Evolutionary conservation across 805 yeast species (phyloP).

Genomic region (Clavispora carvajalis): DNA sequence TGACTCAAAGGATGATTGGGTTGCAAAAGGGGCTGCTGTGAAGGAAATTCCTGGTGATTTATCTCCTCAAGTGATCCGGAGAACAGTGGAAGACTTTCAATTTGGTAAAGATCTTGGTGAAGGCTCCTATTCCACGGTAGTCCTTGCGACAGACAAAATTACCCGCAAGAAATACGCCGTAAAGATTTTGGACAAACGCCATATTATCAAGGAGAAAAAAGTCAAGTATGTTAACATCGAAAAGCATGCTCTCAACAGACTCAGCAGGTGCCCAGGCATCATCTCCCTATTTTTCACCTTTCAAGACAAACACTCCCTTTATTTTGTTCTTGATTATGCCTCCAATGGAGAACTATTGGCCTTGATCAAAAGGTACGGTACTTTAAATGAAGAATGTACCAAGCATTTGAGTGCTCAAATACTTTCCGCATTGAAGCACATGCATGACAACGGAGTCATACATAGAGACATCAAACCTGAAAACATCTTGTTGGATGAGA

Average conservation of each 20-base stretch:
- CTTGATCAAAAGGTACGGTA: constrained; percentile 62
- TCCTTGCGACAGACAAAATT: constrained; percentile 45
- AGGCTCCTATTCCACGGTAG: constrained; percentile 43
- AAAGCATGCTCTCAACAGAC: constrained; percentile 69
- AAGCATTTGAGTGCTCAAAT: constrained; percentile 69
- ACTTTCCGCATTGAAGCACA: constrained; percentile 63
- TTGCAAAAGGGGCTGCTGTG: constrained; percentile 31
- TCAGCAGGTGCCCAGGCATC: constrained; percentile 57
- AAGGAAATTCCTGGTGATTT: constrained; percentile 6
- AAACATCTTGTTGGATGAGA: constrained; percentile 61
- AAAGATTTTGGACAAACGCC: constrained; percentile 69
- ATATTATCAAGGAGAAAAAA: constrained; percentile 74
- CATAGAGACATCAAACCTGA: constrained; percentile 86
- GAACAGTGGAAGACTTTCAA: constrained; percentile 37
- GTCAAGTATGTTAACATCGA: constrained; percentile 83
- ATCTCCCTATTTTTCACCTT: constrained; percentile 71
- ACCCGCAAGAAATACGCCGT: constrained; percentile 63
- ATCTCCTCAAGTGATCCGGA: constrained; percentile 22
- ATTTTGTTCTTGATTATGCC: constrained; percentile 75
- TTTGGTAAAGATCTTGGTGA: constrained; percentile 41
- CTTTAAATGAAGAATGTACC: constrained; percentile 64
- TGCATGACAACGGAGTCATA: constrained; percentile 71
- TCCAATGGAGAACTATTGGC: constrained; percentile 71
- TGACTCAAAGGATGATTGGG: constrained; percentile 21
- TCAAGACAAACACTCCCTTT: constrained; percentile 69